Conservation (phyloP, 2,329 filamentous ascomycete genomes). For the Stenocarpella maydis region DNA sequence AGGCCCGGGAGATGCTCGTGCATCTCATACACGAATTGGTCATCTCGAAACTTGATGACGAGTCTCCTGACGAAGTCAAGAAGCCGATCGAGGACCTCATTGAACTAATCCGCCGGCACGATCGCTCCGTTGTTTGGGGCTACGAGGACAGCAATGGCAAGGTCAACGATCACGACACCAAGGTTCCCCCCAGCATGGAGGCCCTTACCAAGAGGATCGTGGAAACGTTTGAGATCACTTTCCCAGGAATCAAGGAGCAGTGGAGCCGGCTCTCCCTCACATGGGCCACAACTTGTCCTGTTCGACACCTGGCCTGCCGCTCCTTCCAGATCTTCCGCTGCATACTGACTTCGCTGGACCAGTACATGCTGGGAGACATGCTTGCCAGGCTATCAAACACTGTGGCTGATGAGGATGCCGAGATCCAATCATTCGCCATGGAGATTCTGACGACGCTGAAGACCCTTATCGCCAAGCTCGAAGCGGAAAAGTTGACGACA, state of each 20-base stretch:
- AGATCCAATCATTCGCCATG: constrained; percentile 97
- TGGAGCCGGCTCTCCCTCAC: constrained; percentile 91
- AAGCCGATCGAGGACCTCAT: constrained; percentile 86
- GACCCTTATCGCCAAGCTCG: constrained; percentile 86
- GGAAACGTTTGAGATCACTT: constrained; percentile 83
- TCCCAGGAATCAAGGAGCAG: constrained; percentile 86
- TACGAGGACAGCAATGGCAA: constrained; percentile 92
- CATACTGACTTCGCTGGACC: constrained; percentile 88
- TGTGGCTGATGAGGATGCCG: constrained; percentile 90
- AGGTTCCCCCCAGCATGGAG: constrained; percentile 89
- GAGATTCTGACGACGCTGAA: constrained; percentile 95
- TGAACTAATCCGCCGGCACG: constrained; percentile 84
- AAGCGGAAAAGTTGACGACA: constrained; percentile 79
- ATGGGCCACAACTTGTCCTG: constrained; percentile 97
- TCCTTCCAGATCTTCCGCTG: constrained; percentile 98
- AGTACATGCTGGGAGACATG: constrained; percentile 96
- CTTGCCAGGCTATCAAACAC: constrained; percentile 94
- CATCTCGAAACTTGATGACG: constrained; percentile 78
- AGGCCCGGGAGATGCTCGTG: constrained; percentile 96
- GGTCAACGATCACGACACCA: constrained; percentile 75
- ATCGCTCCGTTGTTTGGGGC: constrained; percentile 86
- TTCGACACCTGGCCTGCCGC: constrained; percentile 91
- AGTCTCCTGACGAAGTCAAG: constrained; percentile 68
- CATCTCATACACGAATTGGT: constrained; percentile 97
- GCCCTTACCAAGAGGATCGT: constrained; percentile 83